These are phyloP conservation scores for Leucocoprinus leucothites DNA, from an alignment of 768 basidiomycete genomes.

Conservation along the genomic window DNA sequence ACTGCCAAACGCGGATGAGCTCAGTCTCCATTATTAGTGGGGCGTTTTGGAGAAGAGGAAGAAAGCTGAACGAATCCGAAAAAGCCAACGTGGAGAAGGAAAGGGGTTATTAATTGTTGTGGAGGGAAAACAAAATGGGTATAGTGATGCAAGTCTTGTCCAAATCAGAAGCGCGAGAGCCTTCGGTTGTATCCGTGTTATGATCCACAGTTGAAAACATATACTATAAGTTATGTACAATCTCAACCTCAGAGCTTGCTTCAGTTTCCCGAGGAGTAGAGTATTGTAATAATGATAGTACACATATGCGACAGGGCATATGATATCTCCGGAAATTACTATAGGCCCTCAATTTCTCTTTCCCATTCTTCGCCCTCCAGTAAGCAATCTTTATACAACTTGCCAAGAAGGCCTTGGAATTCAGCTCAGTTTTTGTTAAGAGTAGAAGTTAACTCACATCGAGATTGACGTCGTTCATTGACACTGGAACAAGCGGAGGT, in stretches of 20 bases:
- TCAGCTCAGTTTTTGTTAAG: not conserved
- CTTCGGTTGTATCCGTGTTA: no score
- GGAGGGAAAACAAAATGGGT: no score
- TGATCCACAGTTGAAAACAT: no score
- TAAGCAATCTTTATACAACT: slow-evolving; percentile 35
- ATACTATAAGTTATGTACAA: not conserved
- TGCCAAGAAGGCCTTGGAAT: not conserved
- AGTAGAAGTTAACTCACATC: slow-evolving; percentile 14
- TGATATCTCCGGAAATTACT: not conserved
- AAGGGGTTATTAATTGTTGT: not conserved
- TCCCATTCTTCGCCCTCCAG: slow-evolving; percentile 31
- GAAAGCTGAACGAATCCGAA: not conserved
- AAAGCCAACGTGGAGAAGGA: not conserved
- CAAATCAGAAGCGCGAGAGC: no score
- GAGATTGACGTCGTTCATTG: slow-evolving; percentile 17
- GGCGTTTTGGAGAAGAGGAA: not conserved
- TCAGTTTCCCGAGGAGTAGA: no score
- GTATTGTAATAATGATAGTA: not conserved
- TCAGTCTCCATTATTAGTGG: slow-evolving; percentile 56
- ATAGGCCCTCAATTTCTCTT: slow-evolving; percentile 25
- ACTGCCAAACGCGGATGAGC: slow-evolving; percentile 71
- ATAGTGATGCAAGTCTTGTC: no score
- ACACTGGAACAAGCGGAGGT: slow-evolving; percentile 21
- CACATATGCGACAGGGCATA: not conserved
- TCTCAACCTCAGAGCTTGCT: no score